Evolutionary conservation across 495 filamentous ascomycete species (phyloP), one percentile per base, ranked within the genome.

Genomic region (Penicillium fimorum): DNA sequence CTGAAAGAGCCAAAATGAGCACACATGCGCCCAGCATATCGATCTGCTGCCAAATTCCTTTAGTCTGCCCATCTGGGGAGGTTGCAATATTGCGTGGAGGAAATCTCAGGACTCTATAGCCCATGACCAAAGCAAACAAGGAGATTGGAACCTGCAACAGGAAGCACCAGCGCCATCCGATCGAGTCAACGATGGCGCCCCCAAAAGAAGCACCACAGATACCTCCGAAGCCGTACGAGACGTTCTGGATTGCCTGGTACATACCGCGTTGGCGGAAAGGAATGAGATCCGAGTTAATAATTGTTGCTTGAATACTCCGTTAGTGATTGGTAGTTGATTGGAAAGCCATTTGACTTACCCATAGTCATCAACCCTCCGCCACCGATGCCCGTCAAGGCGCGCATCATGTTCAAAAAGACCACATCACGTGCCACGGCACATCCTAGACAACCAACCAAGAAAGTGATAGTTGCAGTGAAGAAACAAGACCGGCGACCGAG

Each of bases 321-420:
- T 24, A 30, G 47, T 40, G 9, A 53, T 50, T 29, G 10, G 44
- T 13, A 2, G 4, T n/a, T 12, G 33, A 27, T 10, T 17, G 5
- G 70, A 8, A 37, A 3, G 8, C 5, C 13, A 17, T 27, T 22
- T 13, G 2, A 69, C 74, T 57, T 65, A 81, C 79, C 82, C 81
- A 84, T 83, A 0, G 82, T 84, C 77, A 85, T 84, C 38, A 85
- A 61, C 2, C 81, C 82, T 0, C 82, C 81, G 3, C 83, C 84
- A 5, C 82, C 84, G 54, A 86, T 79, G 0, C 83, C 84, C 5
- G 91, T 90, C 10, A 96, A 68, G 3, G 94, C 86, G 15, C 92
- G 73, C 47, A 93, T 93, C 3, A 88, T 62, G 47, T 96, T 92
- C 68, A 96, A 84, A 6, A 81, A 75, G 61, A 82, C 66, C 56